These are phyloP conservation scores for Pseudodiploospora longispora DNA, from an alignment of 2,329 filamentous ascomycete species.

Conservation along the genomic window DNA sequence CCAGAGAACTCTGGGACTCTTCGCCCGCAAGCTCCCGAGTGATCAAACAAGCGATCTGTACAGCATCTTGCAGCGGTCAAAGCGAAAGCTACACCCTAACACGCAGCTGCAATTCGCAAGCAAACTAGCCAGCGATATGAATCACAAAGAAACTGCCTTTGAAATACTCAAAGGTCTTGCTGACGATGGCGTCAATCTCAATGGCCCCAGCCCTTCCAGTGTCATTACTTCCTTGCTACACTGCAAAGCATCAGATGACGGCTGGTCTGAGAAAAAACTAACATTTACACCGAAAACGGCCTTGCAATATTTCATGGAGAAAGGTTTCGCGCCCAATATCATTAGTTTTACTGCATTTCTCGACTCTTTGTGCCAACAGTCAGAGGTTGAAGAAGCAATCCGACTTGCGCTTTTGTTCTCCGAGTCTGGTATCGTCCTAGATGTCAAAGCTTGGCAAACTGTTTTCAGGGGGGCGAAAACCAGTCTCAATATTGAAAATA, in stretches of 20 bases:
- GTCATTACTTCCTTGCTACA: slow-evolving; percentile 53
- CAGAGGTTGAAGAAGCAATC: slow-evolving; percentile 27
- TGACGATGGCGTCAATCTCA: slow-evolving; percentile 34
- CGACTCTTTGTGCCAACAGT: slow-evolving; percentile 56
- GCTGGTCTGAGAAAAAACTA: slow-evolving; percentile 10
- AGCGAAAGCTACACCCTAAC: slow-evolving; percentile 27
- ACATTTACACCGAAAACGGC: slow-evolving; percentile 23
- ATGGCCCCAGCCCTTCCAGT: slow-evolving; percentile 39
- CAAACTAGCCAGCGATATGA: slow-evolving; percentile 31
- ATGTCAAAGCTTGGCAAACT: slow-evolving; percentile 59
- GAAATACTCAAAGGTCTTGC: slow-evolving; percentile 31
- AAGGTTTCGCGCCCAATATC: slow-evolving; percentile 56
- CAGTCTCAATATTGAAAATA: slow-evolving; percentile 41
- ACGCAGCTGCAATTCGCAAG: slow-evolving; percentile 42
- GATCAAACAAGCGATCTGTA: slow-evolving; percentile 29
- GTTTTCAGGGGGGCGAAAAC: slow-evolving; percentile 64
- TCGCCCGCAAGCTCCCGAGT: slow-evolving; percentile 20
- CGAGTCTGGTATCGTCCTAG: slow-evolving; percentile 46
- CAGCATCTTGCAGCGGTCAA: slow-evolving; percentile 20
- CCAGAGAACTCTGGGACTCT: slow-evolving; percentile 29
- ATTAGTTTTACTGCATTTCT: slow-evolving; percentile 61
- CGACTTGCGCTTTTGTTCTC: slow-evolving; percentile 24
- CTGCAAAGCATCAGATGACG: slow-evolving; percentile 16
- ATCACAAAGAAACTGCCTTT: slow-evolving; percentile 35
- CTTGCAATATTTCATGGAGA: slow-evolving; percentile 39